Base-by-base conservation (phyloP, 2,329 filamentous ascomycete genomes). In the Cyphellophora europaea region DNA sequence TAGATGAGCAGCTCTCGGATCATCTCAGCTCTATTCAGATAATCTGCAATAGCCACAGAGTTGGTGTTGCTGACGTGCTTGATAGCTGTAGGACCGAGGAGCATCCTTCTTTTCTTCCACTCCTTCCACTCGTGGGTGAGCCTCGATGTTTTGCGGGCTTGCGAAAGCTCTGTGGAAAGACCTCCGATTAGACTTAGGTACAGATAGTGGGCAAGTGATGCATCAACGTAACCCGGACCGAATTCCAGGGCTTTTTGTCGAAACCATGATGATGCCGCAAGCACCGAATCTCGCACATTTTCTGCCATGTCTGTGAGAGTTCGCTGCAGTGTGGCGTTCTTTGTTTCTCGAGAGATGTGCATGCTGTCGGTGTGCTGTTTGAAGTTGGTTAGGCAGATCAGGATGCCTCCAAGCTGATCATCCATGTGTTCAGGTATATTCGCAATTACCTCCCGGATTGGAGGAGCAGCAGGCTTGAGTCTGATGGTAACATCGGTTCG, bases 61-160 rank as follows among this genome's bases (percentile, higher is more conserved):
- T n/a, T n/a, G n/a, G n/a, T n/a, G n/a, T n/a, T n/a, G n/a, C n/a
- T n/a, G n/a, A n/a, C n/a, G n/a, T n/a, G n/a, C n/a, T n/a, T n/a
- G n/a, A n/a, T n/a, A n/a, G n/a, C n/a, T 30, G 27, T 13, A 30
- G 27, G 10, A 30, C 14, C 27, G n/a, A 8, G 27, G n/a, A 30
- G 18, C 18, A 10, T 11, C n/a, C 27, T 16, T 16, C 5, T 14
- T 16, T 5, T 12, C 27, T 3, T 30, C 27, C 5, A 11, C 14
- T 15, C 27, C 27, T 12, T 4, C n/a, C n/a, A n/a, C 27, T 30
- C 14, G 15, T n/a, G n/a, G n/a, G n/a, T n/a, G n/a, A n/a, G n/a
- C n/a, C n/a, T n/a, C n/a, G n/a, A n/a, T n/a, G n/a, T n/a, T n/a
- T n/a, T n/a, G n/a, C n/a, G n/a, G n/a, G n/a, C n/a, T n/a, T n/a